phyloP scores from a whole-genome alignment of 768 basidiomycete genomes.

The Tulasnella sp. region DNA sequence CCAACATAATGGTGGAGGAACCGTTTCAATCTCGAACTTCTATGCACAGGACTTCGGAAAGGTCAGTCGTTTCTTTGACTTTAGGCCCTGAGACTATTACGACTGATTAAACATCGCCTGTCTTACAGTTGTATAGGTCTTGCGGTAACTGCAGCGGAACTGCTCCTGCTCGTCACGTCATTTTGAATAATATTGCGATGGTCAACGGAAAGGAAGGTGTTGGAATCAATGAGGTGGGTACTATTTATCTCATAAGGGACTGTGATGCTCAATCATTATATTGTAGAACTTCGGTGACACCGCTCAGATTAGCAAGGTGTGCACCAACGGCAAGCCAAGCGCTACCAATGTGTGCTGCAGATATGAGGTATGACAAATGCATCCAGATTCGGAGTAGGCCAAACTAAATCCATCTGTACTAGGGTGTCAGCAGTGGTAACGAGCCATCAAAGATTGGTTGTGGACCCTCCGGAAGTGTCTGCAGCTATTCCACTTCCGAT shows the following conservation, averaged over 20 bases:
- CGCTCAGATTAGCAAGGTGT: background rate
- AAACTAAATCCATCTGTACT: no score
- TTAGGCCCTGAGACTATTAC: background rate
- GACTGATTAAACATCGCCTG: slow-evolving; percentile 3
- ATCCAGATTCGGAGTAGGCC: no score
- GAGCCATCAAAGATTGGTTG: no score
- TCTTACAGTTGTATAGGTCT: slow-evolving; percentile 6
- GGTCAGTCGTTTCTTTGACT: no score
- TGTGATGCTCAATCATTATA: background rate
- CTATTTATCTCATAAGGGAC: background rate
- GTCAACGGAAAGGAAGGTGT: background rate
- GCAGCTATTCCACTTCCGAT: background rate
- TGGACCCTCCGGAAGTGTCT: background rate
- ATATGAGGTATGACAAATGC: no score
- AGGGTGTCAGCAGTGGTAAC: no score
- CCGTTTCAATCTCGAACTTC: slow-evolving; percentile 1
- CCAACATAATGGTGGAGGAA: slow-evolving; percentile 11
- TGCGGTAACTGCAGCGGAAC: slow-evolving; percentile 15
- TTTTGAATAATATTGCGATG: background rate
- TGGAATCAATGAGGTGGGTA: background rate
- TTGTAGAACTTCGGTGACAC: slow-evolving; percentile 6
- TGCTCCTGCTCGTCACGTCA: background rate
- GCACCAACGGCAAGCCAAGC: background rate
- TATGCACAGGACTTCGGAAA: slow-evolving; percentile 2
- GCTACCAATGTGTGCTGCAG: background rate